These are phyloP conservation scores for Ceratobasidium sp. DNA, from an alignment of 1,284 basidiomycete species.

Conservation along the genomic window DNA sequence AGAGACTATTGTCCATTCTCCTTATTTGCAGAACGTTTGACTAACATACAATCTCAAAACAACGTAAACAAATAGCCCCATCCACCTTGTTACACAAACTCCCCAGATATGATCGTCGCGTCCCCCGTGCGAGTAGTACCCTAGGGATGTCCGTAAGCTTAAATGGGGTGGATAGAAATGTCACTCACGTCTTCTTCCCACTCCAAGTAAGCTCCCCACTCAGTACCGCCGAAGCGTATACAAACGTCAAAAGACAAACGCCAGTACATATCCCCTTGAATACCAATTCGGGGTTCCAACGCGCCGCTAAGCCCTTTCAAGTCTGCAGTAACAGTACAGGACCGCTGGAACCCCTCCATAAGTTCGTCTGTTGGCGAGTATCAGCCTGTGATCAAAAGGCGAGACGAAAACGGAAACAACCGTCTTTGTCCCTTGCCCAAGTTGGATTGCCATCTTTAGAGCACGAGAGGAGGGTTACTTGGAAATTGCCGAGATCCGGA, in stretches of 20 bases:
- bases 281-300: conserved; percentile 18
- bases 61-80: background rate
- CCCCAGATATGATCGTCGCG: conserved; percentile 32
- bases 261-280: conserved; percentile 39
- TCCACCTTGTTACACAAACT: background rate
- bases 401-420: background rate
- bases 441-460: conserved; percentile 6
- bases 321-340: conserved; percentile 31
- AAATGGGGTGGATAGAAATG: background rate
- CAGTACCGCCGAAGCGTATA: conserved; percentile 47
- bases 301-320: conserved; percentile 20
- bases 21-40: no score
- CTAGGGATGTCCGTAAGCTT: background rate
- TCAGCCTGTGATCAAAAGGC: background rate
- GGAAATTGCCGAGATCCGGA: conserved; percentile 28
- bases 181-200: conserved; percentile 43
- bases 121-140: conserved; percentile 16
- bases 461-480: conserved; percentile 18
- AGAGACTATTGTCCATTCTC: no score
- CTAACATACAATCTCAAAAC: no score
- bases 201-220: conserved; percentile 44
- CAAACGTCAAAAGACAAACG: conserved; percentile 30
- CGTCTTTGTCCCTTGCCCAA: conserved; percentile 20
- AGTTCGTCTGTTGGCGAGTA: background rate
- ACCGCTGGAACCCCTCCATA: background rate